A percentile compares a stretch with the other conserved stretches of the same genome.
Conservation (phyloP, 2,329 filamentous ascomycete species). For the Talaromyces islandicus region DNA sequence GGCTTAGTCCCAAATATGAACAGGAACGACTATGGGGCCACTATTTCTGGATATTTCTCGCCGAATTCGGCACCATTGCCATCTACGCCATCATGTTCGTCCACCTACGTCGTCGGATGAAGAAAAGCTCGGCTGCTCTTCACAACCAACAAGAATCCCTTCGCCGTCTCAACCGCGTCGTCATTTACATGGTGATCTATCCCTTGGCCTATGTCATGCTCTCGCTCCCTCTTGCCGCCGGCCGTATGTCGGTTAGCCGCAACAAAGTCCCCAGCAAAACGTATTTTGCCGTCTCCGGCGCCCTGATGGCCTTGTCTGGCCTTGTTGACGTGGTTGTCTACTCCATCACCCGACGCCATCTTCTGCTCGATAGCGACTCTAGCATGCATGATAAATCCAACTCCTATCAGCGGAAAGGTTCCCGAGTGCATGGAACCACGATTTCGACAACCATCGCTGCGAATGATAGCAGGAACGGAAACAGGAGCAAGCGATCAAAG, state of each 20-base stretch:
- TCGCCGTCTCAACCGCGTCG: conserved; percentile 35
- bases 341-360: conserved; percentile 50
- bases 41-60: conserved; percentile 50
- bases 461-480: not conserved
- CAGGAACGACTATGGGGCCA: conserved; percentile 45
- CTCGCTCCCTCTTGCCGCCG: conserved; percentile 57
- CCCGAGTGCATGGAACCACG: not conserved
- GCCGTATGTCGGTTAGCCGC: conserved; percentile 36
- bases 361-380: conserved; percentile 47
- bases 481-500: not conserved
- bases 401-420: conserved; percentile 19
- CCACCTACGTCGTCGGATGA: conserved; percentile 41
- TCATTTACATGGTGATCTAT: conserved; percentile 43
- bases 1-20: conserved; percentile 42
- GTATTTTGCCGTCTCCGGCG: conserved; percentile 49
- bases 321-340: conserved; percentile 55
- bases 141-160: conserved; percentile 26
- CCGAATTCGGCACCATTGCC: conserved; percentile 47
- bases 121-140: conserved; percentile 24
- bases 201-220: conserved; percentile 52
- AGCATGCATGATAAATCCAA: not conserved
- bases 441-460: not conserved
- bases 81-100: conserved; percentile 46
- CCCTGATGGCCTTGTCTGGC: conserved; percentile 53
- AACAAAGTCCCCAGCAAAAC: conserved; percentile 28